Conservation (phyloP, 371 early-diverging fungal genomes). For the Zopfochytrium polystomum region DNA sequence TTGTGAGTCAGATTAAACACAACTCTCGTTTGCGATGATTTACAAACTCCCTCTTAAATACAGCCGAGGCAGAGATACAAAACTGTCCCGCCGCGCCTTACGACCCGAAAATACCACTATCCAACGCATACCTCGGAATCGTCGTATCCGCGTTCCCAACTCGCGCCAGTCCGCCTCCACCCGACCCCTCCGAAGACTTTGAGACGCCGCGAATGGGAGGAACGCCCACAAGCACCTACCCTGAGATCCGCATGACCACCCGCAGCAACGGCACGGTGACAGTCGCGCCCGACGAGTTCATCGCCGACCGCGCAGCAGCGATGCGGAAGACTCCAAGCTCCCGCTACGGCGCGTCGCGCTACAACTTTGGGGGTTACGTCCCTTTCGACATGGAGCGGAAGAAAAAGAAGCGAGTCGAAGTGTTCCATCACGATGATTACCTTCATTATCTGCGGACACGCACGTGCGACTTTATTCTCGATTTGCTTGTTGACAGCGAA, state of each 20-base stretch:
- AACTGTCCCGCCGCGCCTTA: conserved; percentile 44
- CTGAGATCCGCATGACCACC: conserved; percentile 29
- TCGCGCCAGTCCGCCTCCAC: conserved; percentile 5
- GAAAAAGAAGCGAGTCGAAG: conserved; percentile 10
- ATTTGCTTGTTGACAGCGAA: conserved; percentile 38
- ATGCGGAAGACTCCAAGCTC: conserved; percentile 45
- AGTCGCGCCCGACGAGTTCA: conserved; percentile 39
- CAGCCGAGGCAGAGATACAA: no score
- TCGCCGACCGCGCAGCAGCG: conserved; percentile 33
- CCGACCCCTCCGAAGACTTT: neutral
- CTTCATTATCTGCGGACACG: conserved; percentile 31
- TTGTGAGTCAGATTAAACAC: conserved; percentile 20
- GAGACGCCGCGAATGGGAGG: no score
- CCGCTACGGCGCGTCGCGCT: conserved; percentile 34
- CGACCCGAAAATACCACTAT: conserved; percentile 34
- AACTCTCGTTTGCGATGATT: neutral
- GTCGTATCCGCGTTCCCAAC: conserved; percentile 9
- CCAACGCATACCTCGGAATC: conserved; percentile 36
- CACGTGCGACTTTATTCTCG: conserved; percentile 43
- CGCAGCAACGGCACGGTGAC: conserved; percentile 10
- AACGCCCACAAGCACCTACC: conserved; percentile 16
- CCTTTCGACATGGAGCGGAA: conserved; percentile 35
- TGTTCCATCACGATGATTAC: conserved; percentile 37
- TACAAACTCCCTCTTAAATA: no score
- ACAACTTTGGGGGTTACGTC: conserved; percentile 54